Conservation (phyloP, 192 early-diverging fungal species). For the Rhizophagus clarus region DNA sequence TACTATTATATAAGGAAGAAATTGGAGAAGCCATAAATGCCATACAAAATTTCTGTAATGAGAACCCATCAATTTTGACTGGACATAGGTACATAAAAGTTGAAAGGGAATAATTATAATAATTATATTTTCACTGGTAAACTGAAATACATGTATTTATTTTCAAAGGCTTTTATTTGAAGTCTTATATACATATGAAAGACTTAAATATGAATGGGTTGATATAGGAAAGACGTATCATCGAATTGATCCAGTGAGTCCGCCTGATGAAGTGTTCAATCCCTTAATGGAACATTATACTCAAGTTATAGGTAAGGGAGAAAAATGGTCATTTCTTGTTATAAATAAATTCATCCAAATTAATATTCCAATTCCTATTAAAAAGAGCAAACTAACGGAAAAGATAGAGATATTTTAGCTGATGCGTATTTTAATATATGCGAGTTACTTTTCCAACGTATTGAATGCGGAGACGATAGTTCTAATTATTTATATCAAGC, state of each 20-base stretch:
- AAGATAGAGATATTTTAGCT: background rate
- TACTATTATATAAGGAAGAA: background rate
- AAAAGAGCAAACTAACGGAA: background rate
- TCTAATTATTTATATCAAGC: background rate
- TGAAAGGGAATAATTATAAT: background rate
- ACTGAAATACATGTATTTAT: background rate
- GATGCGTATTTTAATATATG: slow-evolving; percentile 14
- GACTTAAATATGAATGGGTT: slow-evolving; percentile 10
- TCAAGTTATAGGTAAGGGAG: background rate
- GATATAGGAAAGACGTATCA: slow-evolving; percentile 17
- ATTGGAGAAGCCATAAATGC: background rate
- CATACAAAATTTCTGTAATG: background rate
- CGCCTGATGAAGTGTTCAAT: background rate
- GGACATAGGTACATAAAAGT: slow-evolving; percentile 7
- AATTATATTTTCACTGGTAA: background rate
- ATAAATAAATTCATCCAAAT: background rate
- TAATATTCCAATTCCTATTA: background rate
- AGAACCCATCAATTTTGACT: background rate
- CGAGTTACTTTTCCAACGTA: slow-evolving; percentile 18
- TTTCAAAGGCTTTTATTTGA: slow-evolving; percentile 21
- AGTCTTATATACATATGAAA: slow-evolving; percentile 11
- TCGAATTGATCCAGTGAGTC: slow-evolving; percentile 16
- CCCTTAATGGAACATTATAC: slow-evolving; percentile 18
- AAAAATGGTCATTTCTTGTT: background rate
- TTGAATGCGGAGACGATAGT: slow-evolving; percentile 27